Evolutionary conservation across 768 basidiomycete species (phyloP).

Genomic region (Boletus reticuloceps): DNA sequence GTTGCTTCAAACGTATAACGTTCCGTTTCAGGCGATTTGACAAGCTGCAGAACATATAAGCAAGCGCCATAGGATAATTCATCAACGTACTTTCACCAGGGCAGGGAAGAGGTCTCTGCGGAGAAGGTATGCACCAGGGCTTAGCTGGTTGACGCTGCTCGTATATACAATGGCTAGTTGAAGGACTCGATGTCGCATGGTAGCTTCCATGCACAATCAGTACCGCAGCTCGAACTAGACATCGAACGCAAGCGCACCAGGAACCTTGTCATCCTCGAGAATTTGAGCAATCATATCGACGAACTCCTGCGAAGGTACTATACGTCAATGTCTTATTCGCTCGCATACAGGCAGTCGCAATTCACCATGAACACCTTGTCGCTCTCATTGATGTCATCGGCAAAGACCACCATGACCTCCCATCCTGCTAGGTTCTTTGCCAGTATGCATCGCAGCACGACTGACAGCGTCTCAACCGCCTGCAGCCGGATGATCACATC

Average conservation of each 20-base stretch:
- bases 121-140: conserved; percentile 70
- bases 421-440: conserved; percentile 62
- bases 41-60: conserved; percentile 38
- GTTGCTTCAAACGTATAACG: conserved; percentile 58
- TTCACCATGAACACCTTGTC: conserved; percentile 56
- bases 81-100: conserved; percentile 42
- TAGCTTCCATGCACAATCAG: conserved; percentile 32
- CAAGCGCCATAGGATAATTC: too few relatives aligned
- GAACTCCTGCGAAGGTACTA: conserved; percentile 41
- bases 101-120: conserved; percentile 59
- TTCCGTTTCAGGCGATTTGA: conserved; percentile 53
- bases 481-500: conserved; percentile 25
- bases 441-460: conserved; percentile 47
- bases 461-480: conserved; percentile 51
- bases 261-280: conserved; percentile 42
- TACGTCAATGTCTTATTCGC: background rate
- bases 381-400: conserved; percentile 56
- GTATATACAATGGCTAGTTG: conserved; percentile 58
- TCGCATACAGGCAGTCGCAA: background rate
- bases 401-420: conserved; percentile 72
- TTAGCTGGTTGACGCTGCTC: conserved; percentile 59
- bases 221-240: background rate
- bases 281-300: conserved; percentile 45
- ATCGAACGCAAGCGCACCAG: conserved; percentile 25
- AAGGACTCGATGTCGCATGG: conserved; percentile 50